phyloP scores from a whole-genome alignment of 331 rosid genomes.

The Phaseolus coccineus region DNA sequence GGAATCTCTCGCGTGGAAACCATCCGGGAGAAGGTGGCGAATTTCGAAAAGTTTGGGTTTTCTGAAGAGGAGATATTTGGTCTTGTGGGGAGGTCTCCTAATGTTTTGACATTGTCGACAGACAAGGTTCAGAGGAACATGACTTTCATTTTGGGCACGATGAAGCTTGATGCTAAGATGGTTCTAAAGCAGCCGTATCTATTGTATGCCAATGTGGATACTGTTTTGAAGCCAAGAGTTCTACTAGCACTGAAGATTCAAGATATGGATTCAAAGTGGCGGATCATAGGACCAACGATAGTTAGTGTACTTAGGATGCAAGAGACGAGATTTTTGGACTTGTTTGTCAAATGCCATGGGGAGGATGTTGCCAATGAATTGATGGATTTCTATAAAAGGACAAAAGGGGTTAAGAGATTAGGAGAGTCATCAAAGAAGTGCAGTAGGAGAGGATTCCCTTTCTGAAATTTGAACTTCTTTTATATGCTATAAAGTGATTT shows the following conservation, averaged over 20 bases:
- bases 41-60: conserved; percentile 65
- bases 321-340: conserved; percentile 67
- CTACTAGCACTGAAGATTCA: conserved; percentile 60
- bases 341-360: conserved; percentile 56
- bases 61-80: conserved; percentile 66
- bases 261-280: conserved; percentile 55
- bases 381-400: conserved; percentile 60
- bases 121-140: conserved; percentile 91
- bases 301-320: conserved; percentile 71
- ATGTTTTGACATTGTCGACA: conserved; percentile 65
- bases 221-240: conserved; percentile 73
- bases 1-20: conserved; percentile 79
- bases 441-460: conserved; percentile 57
- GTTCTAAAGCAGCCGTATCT: conserved; percentile 61
- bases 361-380: conserved; percentile 66
- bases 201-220: conserved; percentile 66
- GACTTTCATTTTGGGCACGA: conserved; percentile 70
- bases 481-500: conserved; percentile 31
- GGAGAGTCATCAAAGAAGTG: conserved; percentile 67
- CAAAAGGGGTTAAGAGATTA: conserved; percentile 70
- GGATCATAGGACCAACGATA: conserved; percentile 41
- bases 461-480: conserved; percentile 35
- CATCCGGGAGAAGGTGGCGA: conserved; percentile 60
- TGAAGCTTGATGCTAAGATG: conserved; percentile 67
- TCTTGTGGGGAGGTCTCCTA: conserved; percentile 63